phyloP scores from a whole-genome alignment of 306 rosid genomes.

The Luffa aegyptiaca region DNA sequence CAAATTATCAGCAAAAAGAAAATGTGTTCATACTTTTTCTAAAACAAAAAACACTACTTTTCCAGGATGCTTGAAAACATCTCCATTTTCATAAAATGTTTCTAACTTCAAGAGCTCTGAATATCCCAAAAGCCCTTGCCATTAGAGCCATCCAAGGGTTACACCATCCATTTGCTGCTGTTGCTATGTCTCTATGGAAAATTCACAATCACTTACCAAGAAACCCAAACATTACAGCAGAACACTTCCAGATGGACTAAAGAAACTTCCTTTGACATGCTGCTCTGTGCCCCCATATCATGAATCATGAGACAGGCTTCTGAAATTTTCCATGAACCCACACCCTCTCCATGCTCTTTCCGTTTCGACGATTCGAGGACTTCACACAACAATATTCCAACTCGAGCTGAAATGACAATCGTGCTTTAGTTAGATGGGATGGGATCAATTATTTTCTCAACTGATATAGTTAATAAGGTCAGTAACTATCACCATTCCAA shows the following conservation, averaged over 20 bases:
- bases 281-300: not conserved
- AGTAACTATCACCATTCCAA: not conserved
- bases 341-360: conserved; percentile 77
- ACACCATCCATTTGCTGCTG: not conserved
- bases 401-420: conserved; percentile 50
- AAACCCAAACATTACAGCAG: not conserved
- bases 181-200: not conserved
- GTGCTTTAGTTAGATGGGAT: not conserved
- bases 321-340: conserved; percentile 97
- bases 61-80: not conserved
- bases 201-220: not conserved
- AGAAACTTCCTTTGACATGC: not conserved
- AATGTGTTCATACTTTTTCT: too few species aligned
- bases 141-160: too few species aligned
- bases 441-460: not conserved
- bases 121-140: too few species aligned
- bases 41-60: too few species aligned
- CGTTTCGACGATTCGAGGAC: conserved; percentile 65
- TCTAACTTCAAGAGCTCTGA: not conserved
- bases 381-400: conserved; percentile 84
- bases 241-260: not conserved
- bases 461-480: not conserved
- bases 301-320: conserved; percentile 38
- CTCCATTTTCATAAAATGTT: not conserved
- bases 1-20: too few species aligned